Evolutionary conservation across 306 rosid genomes (phyloP).

Genomic region (Gillenia trifoliata): DNA sequence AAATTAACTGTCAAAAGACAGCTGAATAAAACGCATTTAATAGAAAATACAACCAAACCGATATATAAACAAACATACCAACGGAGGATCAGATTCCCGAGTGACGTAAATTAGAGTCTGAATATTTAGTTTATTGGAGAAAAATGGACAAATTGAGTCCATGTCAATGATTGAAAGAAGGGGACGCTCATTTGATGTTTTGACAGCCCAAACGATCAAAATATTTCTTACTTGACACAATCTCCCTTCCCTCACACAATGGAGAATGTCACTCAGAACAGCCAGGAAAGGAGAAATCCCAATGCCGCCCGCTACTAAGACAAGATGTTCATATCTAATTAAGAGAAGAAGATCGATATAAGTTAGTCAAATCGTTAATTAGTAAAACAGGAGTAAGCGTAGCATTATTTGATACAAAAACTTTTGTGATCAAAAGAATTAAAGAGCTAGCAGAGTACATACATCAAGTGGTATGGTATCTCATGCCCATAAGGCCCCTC

Average conservation of each 20-base stretch:
- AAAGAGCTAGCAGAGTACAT: conserved; percentile 18
- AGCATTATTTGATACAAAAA: conserved; percentile 10
- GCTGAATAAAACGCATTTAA: too few species aligned
- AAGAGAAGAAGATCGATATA: conserved; percentile 14
- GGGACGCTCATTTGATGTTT: conserved; percentile 68
- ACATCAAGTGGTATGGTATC: conserved; percentile 80
- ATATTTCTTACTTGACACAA: conserved; percentile 60
- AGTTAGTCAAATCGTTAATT: conserved; percentile 5
- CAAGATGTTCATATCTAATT: conserved; percentile 71
- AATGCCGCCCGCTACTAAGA: conserved; percentile 93
- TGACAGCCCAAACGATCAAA: conserved; percentile 80
- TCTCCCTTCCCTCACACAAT: conserved; percentile 64
- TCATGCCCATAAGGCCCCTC: conserved; percentile 98
- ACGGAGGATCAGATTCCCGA: conserved; percentile 70
- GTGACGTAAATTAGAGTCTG: conserved; percentile 65
- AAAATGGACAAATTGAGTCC: conserved; percentile 59
- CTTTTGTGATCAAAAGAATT: background rate
- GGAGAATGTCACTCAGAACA: conserved; percentile 79
- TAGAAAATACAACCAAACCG: background rate
- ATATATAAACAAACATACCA: conserved; percentile 41
- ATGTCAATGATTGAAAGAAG: conserved; percentile 69
- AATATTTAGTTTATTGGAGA: conserved; percentile 50
- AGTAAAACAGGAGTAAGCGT: too few species aligned
- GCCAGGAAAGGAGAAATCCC: conserved; percentile 95
- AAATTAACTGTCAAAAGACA: conserved; percentile 8